These are phyloP conservation scores for Hylodesmum podocarpum DNA, from an alignment of 306 rosid genomes.

Conservation along the genomic window DNA sequence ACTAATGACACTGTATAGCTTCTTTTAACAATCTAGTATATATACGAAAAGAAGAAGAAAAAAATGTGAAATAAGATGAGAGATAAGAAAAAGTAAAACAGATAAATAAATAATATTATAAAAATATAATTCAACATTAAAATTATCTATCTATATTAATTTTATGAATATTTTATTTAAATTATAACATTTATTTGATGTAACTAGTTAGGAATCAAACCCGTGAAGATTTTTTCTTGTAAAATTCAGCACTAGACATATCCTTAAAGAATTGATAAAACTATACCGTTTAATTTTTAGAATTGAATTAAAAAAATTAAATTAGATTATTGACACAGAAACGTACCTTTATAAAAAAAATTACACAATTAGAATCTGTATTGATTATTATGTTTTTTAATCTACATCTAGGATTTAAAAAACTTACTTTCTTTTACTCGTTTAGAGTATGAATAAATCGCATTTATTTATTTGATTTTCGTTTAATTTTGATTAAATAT, in stretches of 20 bases:
- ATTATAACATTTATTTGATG: neutral
- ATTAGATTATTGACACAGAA: neutral
- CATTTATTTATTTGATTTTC: neutral
- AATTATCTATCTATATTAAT: neutral
- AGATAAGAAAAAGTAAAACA: too few species aligned
- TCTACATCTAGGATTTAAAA: neutral
- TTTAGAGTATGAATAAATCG: neutral
- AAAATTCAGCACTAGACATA: too few species aligned
- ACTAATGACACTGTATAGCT: too few species aligned
- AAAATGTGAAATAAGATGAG: neutral
- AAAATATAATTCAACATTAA: too few species aligned
- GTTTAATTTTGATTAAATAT: neutral
- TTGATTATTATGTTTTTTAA: neutral
- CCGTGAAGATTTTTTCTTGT: too few species aligned
- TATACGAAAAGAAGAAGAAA: neutral
- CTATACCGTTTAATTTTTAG: neutral
- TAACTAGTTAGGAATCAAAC: too few species aligned
- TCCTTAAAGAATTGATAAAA: too few species aligned
- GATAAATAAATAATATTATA: too few species aligned
- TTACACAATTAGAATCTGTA: neutral
- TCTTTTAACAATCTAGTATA: too few species aligned
- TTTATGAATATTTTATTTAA: too few species aligned
- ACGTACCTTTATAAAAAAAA: too few species aligned
- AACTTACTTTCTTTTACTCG: neutral
- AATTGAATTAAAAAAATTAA: neutral